A percentile compares a stretch with the other conserved stretches of the same genome.
These are phyloP conservation scores for Penicillium sp. DNA, from an alignment of 2,329 filamentous ascomycete genomes.

Conservation along the genomic window DNA sequence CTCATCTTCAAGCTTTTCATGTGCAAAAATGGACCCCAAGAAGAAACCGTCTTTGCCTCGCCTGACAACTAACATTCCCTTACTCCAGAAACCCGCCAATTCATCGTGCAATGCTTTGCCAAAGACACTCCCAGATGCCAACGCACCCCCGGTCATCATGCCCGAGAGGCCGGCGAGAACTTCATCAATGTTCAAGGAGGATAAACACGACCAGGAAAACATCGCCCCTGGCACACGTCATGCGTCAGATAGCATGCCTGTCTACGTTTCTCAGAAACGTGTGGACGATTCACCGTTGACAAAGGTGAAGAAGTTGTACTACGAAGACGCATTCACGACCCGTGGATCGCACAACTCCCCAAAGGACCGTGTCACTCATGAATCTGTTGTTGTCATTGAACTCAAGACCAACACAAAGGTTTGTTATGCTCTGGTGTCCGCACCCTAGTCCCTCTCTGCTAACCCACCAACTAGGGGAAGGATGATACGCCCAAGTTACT, in stretches of 20 bases:
- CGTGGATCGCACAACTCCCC: constrained; percentile 31
- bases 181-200: constrained; percentile 21
- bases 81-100: constrained; percentile 2
- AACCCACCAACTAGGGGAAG: constrained; percentile 45
- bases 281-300: constrained; percentile 11
- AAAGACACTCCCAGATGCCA: constrained; percentile 14
- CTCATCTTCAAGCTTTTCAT: not conserved
- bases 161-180: constrained; percentile 13
- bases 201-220: constrained; percentile 23
- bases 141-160: constrained; percentile 12
- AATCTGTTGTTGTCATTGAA: constrained; percentile 55
- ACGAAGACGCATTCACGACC: constrained; percentile 33
- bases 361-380: constrained; percentile 44
- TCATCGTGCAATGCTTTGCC: constrained; percentile 6
- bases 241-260: constrained; percentile 10
- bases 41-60: constrained; percentile 15
- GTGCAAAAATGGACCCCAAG: constrained; percentile 10
- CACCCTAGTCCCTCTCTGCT: constrained; percentile 8
- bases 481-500: constrained; percentile 67
- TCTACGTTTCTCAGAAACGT: constrained; percentile 10
- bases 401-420: constrained; percentile 58
- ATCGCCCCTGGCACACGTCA: constrained; percentile 7
- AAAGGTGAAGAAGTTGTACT: constrained; percentile 34
- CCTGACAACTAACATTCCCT: constrained; percentile 12
- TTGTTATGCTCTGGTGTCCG: constrained; percentile 22